Conservation (phyloP, 2,329 filamentous ascomycete species). For the Pseudonectria buxi region DNA sequence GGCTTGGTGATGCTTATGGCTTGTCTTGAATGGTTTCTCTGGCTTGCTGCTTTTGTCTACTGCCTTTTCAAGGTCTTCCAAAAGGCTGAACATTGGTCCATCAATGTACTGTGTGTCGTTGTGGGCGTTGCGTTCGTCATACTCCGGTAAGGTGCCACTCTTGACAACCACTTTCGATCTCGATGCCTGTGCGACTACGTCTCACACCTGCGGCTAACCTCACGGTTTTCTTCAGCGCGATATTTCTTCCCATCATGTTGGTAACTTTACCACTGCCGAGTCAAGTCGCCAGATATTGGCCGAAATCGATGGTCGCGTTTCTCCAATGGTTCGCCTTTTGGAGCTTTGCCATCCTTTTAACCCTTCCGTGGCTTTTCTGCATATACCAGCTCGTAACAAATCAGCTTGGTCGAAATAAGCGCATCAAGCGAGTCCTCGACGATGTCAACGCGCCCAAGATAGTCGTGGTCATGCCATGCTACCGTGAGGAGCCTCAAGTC, state of each 20-base stretch:
- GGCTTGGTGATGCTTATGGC: slow-evolving; percentile 78
- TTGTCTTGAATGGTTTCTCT: slow-evolving; percentile 87
- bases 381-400: slow-evolving; percentile 87
- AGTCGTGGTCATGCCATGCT: slow-evolving; percentile 94
- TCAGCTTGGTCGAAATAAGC: slow-evolving; percentile 71
- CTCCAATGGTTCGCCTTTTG: slow-evolving; percentile 96
- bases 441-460: slow-evolving; percentile 85
- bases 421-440: slow-evolving; percentile 78
- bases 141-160: slow-evolving; percentile 57
- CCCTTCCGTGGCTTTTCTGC: slow-evolving; percentile 87
- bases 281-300: slow-evolving; percentile 67
- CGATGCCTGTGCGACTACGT: too few species aligned
- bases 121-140: slow-evolving; percentile 68
- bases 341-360: slow-evolving; percentile 78
- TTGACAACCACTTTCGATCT: not conserved
- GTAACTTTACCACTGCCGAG: slow-evolving; percentile 80
- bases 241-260: slow-evolving; percentile 91
- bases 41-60: slow-evolving; percentile 90
- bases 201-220: not conserved
- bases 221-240: slow-evolving; percentile 44
- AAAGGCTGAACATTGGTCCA: slow-evolving; percentile 85
- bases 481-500: slow-evolving; percentile 81
- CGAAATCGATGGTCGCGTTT: slow-evolving; percentile 56
- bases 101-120: slow-evolving; percentile 67
- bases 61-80: slow-evolving; percentile 81